Base-by-base conservation (phyloP, 164 flowering plant genomes). In the Annona cherimola region DNA sequence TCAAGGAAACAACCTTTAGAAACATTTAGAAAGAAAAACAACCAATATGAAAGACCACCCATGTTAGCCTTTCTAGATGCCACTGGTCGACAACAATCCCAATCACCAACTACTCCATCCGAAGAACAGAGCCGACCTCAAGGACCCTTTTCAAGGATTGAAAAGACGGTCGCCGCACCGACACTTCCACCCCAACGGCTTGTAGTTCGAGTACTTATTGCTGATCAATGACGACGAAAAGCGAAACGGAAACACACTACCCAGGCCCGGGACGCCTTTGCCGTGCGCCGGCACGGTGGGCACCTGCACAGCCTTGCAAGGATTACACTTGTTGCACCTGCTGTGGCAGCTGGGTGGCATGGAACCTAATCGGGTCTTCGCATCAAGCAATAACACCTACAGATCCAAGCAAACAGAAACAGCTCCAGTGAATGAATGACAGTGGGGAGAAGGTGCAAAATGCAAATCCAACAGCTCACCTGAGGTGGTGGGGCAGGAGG, bases 271-370 rank as follows among this genome's bases (percentile, higher is more conserved):
- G 16, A 69, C 26, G 67, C 80, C 50, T 18, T 73, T 80, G 79
- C 59, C 66, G 61, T 75, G 89, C 63, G 73, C 73, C 65, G 89
- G 88, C 4, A 72, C 45, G 0, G 88, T 77, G 1, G 97, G 95
- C 26, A 88, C 93, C 67, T 94, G 96, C 14, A 83, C 92, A 11
- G 98, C 93, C 84, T 82, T 83, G 84, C 98, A 94, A 12, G 98
- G 97, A 71, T 86, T 88, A 70, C 98, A 94, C 69, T 80, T 76
- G 80, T 85, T 88, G 86, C 98, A 94, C 70, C 86, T 86, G 86
- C 87, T 89, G 82, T 88, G 85, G 76, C 98, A 94, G 73, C 92
- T 91, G 57, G 98, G 98, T 26, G 94, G 98, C 2, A 80, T 88
- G n/a, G 98, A 94, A 7, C 97, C 98, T 62, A 94, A 69, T 69